A percentile compares a stretch with the other conserved stretches of the same genome.
phyloP scores from a whole-genome alignment of 345 rosid genomes.

The Moricandia arvensis region DNA sequence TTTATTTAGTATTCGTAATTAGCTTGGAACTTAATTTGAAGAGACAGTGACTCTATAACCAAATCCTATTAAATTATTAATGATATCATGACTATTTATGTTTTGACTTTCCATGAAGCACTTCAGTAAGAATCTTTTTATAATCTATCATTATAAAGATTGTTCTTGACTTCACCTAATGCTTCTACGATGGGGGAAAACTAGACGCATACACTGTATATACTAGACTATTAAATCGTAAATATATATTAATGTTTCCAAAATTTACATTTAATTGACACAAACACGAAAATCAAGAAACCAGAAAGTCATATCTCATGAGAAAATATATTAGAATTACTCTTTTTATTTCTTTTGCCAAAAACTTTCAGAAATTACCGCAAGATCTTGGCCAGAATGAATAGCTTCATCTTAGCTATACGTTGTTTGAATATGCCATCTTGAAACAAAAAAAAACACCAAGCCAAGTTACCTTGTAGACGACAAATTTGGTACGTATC shows the following conservation, averaged over 20 bases:
- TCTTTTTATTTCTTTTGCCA: too few relatives aligned
- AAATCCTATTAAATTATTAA: not conserved
- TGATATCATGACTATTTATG: slow-evolving; percentile 21
- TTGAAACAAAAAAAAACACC: not conserved
- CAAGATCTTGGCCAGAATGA: too few relatives aligned
- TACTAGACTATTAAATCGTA: too few relatives aligned
- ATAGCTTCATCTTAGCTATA: too few relatives aligned
- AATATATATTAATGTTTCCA: not conserved
- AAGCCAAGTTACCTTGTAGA: not conserved
- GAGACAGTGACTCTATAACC: slow-evolving; percentile 25
- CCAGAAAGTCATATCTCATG: not conserved
- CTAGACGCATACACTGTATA: not conserved
- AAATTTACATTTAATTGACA: too few relatives aligned
- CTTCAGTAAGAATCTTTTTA: slow-evolving; percentile 16
- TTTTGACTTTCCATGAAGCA: slow-evolving; percentile 13
- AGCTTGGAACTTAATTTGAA: slow-evolving; percentile 22
- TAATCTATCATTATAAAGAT: not conserved
- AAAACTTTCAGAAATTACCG: too few relatives aligned
- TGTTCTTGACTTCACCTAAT: slow-evolving; percentile 4
- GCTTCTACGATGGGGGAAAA: not conserved
- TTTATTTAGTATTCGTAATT: slow-evolving; percentile 26
- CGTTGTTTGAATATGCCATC: not conserved
- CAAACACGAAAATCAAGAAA: not conserved
- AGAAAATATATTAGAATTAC: not conserved
- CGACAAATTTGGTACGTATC: not conserved